A percentile compares a stretch with the other conserved stretches of the same genome.
phyloP scores from a whole-genome alignment of 192 early-diverging fungal genomes.

The Phlyctochytrium arcticum region DNA sequence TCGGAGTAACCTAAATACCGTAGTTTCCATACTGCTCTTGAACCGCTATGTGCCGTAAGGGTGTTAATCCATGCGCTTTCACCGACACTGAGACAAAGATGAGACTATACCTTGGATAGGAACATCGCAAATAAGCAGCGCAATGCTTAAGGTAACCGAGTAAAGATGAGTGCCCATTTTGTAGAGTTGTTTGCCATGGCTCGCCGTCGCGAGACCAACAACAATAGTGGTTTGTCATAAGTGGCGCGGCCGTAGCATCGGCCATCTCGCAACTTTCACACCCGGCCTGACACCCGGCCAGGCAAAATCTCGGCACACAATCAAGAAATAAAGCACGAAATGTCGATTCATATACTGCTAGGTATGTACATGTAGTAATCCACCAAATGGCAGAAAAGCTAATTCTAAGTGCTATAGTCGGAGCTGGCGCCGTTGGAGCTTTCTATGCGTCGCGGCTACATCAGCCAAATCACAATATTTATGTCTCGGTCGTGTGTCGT shows the following conservation, averaged over 20 bases:
- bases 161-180: no score
- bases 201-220: no score
- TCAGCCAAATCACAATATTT: slow-evolving; percentile 1
- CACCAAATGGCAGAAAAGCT: not conserved
- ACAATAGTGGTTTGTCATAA: no score
- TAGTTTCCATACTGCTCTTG: slow-evolving; percentile 22
- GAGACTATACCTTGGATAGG: slow-evolving; percentile 4
- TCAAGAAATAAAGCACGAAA: no score
- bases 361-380: no score
- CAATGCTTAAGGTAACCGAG: no score
- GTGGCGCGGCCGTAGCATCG: no score
- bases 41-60: slow-evolving; percentile 2
- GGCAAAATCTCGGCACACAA: no score
- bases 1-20: slow-evolving; percentile 3
- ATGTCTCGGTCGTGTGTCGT: slow-evolving; percentile 28
- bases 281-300: no score
- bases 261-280: no score
- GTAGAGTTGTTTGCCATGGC: no score
- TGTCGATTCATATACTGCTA: no score
- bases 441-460: slow-evolving; percentile 25
- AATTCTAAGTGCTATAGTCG: slow-evolving; percentile 4
- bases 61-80: not conserved
- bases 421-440: slow-evolving; percentile 23
- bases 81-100: not conserved
- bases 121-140: slow-evolving; percentile 17